Conservation (phyloP, 1,139 yeast species). For the Nakaseomyces delphensis region DNA sequence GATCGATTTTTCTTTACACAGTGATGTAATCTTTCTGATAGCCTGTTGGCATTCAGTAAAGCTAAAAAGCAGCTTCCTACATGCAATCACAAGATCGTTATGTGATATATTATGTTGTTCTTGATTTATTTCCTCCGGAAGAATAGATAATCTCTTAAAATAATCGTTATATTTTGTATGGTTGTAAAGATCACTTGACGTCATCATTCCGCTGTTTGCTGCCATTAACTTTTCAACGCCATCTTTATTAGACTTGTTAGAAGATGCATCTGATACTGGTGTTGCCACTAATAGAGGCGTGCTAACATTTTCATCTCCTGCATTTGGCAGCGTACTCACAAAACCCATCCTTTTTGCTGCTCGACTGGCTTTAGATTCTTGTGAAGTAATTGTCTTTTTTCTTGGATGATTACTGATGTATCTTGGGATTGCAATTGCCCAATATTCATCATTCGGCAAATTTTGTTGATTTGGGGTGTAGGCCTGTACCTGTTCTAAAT, state of each 20-base stretch:
- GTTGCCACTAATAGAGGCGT: slow-evolving; percentile 4
- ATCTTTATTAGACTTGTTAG: slow-evolving; percentile 5
- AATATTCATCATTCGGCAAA: slow-evolving; percentile 24
- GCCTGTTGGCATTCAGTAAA: slow-evolving; percentile 66
- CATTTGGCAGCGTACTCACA: slow-evolving; percentile 36
- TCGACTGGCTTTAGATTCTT: slow-evolving; percentile 32
- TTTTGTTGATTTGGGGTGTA: slow-evolving; percentile 28
- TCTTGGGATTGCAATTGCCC: slow-evolving; percentile 28
- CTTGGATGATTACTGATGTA: slow-evolving; percentile 20
- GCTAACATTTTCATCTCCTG: not conserved
- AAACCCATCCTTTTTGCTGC: slow-evolving; percentile 69
- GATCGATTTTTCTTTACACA: slow-evolving; percentile 56
- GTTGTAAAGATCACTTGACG: slow-evolving; percentile 21
- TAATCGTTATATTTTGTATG: slow-evolving; percentile 51
- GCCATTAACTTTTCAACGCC: not conserved
- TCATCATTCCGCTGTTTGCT: slow-evolving; percentile 4
- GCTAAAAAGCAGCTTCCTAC: slow-evolving; percentile 49
- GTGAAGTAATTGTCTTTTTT: not conserved
- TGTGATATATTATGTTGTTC: slow-evolving; percentile 24
- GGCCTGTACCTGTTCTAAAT: slow-evolving; percentile 45
- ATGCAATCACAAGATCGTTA: slow-evolving; percentile 39
- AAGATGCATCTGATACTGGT: not conserved
- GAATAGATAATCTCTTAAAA: slow-evolving; percentile 59
- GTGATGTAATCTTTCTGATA: slow-evolving; percentile 55
- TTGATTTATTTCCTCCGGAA: slow-evolving; percentile 42